Conservation (phyloP, 495 filamentous ascomycete species). For the Podospora tetraspora region DNA sequence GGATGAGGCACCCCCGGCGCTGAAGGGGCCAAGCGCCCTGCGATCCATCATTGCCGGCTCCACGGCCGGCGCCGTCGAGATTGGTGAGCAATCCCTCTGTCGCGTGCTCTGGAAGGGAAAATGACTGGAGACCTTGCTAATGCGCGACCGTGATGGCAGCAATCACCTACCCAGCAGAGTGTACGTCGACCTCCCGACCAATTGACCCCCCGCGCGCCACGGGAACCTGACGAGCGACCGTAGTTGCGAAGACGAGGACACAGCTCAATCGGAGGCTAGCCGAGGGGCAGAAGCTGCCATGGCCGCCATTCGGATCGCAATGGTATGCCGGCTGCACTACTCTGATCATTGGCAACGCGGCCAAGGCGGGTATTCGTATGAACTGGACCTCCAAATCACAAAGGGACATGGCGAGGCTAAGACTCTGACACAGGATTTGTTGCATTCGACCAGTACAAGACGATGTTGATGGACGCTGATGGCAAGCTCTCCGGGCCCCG, state of each 20-base stretch:
- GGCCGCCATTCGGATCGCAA: constrained; percentile 86
- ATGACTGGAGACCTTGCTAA: constrained; percentile 3
- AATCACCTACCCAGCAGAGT: constrained; percentile 97
- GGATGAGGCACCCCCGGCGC: constrained; percentile 26
- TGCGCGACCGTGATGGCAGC: constrained; percentile 43
- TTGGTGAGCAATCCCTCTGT: constrained; percentile 51
- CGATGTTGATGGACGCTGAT: constrained; percentile 70
- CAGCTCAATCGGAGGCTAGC: constrained; percentile 86
- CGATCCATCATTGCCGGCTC: constrained; percentile 86
- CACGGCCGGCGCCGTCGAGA: constrained; percentile 89
- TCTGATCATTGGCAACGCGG: constrained; percentile 90
- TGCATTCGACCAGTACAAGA: constrained; percentile 90
- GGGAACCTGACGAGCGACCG: constrained; percentile 14
- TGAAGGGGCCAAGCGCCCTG: constrained; percentile 66
- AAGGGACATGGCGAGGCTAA: not conserved
- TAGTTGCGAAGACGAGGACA: constrained; percentile 86
- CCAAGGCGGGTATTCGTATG: constrained; percentile 91
- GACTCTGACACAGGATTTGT: constrained; percentile 64
- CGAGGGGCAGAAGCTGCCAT: constrained; percentile 81
- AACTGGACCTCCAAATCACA: constrained; percentile 7
- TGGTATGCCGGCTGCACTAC: constrained; percentile 99
- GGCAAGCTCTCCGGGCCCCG: constrained; percentile 86
- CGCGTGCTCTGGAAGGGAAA: not conserved
- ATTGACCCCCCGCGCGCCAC: constrained; percentile 9
- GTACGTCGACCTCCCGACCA: constrained; percentile 41